phyloP scores from a whole-genome alignment of 1,284 basidiomycete species.

The Tylopilus sp. region DNA sequence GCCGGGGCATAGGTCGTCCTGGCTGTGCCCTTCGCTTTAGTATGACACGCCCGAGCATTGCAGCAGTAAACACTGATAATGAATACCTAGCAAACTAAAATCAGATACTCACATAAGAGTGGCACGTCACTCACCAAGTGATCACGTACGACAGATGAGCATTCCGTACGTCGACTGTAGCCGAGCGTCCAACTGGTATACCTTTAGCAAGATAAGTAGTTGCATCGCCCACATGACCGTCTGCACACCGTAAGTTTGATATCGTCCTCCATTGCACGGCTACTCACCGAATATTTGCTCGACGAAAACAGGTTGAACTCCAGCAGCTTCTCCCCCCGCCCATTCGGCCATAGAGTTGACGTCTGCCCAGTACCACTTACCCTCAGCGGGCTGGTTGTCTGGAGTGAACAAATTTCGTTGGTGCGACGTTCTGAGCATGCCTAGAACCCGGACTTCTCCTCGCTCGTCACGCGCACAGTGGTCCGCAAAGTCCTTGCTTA shows the following conservation, averaged over 20 bases:
- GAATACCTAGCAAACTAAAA: constrained; percentile 51
- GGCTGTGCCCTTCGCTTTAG: constrained; percentile 28
- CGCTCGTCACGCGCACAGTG: constrained; percentile 37
- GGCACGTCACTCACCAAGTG: constrained; percentile 67
- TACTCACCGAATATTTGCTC: constrained; percentile 79
- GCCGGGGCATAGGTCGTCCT: constrained; percentile 28
- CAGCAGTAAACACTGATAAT: constrained; percentile 60
- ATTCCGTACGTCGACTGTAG: constrained; percentile 88
- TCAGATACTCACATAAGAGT: constrained; percentile 2
- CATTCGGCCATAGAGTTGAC: constrained; percentile 76
- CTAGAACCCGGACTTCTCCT: constrained; percentile 61
- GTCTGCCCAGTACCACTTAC: constrained; percentile 92
- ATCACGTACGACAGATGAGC: constrained; percentile 93
- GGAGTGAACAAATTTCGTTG: constrained; percentile 79
- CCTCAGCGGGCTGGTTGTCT: constrained; percentile 75
- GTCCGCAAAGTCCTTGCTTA: constrained; percentile 57
- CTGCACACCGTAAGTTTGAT: constrained; percentile 40
- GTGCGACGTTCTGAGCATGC: constrained; percentile 72
- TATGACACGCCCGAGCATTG: constrained; percentile 32
- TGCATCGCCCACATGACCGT: constrained; percentile 74
- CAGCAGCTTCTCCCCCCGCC: constrained; percentile 64
- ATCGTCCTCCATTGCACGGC: background rate
- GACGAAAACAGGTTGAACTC: constrained; percentile 80
- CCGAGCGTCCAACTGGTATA: constrained; percentile 79
- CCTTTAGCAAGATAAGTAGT: constrained; percentile 63